These are phyloP conservation scores for Suillus variegatus DNA, from an alignment of 768 basidiomycete genomes.

Conservation along the genomic window DNA sequence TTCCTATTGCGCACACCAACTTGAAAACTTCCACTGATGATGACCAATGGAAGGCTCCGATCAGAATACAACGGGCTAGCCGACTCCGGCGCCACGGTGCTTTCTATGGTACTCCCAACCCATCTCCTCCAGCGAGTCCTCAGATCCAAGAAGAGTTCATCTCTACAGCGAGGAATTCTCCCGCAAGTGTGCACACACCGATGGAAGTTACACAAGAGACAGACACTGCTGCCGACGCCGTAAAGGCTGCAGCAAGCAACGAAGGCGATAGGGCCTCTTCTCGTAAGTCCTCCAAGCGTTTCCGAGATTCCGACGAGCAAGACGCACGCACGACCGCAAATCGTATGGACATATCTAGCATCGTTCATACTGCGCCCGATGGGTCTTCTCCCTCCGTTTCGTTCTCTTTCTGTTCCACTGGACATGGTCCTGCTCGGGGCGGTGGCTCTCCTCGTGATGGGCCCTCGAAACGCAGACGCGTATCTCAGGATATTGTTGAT, in stretches of 20 bases:
- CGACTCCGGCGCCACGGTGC: conserved; percentile 4
- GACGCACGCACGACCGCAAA: neutral
- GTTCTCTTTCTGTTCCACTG: neutral
- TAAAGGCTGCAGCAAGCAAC: neutral
- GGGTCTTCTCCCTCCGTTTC: neutral
- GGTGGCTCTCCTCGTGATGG: neutral
- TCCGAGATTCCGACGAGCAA: neutral
- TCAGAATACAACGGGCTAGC: neutral
- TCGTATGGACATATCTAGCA: conserved; percentile 1
- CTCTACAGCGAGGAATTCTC: neutral
- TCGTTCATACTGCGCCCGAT: neutral
- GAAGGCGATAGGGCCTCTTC: neutral
- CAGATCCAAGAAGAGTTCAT: neutral
- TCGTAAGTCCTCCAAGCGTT: neutral
- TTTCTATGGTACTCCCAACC: conserved; percentile 5
- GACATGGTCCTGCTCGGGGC: neutral
- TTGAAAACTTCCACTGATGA: neutral
- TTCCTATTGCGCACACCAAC: no score
- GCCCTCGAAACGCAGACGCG: neutral
- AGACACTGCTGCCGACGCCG: neutral
- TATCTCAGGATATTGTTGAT: neutral
- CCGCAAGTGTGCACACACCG: neutral
- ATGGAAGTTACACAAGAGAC: neutral
- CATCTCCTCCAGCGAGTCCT: neutral
- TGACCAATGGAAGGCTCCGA: neutral